Conservation (phyloP, 177 flowering plant species). For the Tripterygium wilfordii region DNA sequence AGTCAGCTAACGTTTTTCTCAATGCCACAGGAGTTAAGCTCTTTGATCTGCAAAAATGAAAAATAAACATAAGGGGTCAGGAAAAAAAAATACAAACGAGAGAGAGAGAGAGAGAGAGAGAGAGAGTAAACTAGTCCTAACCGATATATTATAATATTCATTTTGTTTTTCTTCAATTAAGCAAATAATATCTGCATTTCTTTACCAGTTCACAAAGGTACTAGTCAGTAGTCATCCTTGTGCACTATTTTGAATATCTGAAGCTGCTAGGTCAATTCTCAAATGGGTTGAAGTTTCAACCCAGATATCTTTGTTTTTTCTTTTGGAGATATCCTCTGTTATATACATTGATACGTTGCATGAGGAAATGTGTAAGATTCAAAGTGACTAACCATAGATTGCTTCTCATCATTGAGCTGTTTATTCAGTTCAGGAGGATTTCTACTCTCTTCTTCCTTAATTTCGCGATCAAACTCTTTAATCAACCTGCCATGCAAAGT, state of each 20-base stretch:
- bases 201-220: too few relatives aligned
- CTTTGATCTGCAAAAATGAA: conserved; percentile 66
- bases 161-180: too few relatives aligned
- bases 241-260: too few relatives aligned
- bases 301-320: too few relatives aligned
- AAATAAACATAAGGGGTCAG: not conserved
- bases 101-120: not conserved
- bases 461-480: conserved; percentile 95
- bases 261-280: too few relatives aligned
- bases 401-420: conserved; percentile 94
- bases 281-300: too few relatives aligned
- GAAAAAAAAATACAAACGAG: not conserved
- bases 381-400: conserved; percentile 64
- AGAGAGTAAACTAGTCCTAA: too few relatives aligned
- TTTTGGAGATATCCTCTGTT: too few relatives aligned
- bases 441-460: conserved; percentile 75
- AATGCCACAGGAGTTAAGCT: conserved; percentile 89
- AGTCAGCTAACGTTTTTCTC: conserved; percentile 98
- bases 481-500: conserved; percentile 49
- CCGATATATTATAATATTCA: too few relatives aligned
- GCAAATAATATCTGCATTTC: too few relatives aligned
- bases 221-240: too few relatives aligned
- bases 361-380: not conserved
- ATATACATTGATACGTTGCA: too few relatives aligned
- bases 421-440: conserved; percentile 80